phyloP scores from a whole-genome alignment of 305 asterid species.

The Plantago lanceolata region DNA sequence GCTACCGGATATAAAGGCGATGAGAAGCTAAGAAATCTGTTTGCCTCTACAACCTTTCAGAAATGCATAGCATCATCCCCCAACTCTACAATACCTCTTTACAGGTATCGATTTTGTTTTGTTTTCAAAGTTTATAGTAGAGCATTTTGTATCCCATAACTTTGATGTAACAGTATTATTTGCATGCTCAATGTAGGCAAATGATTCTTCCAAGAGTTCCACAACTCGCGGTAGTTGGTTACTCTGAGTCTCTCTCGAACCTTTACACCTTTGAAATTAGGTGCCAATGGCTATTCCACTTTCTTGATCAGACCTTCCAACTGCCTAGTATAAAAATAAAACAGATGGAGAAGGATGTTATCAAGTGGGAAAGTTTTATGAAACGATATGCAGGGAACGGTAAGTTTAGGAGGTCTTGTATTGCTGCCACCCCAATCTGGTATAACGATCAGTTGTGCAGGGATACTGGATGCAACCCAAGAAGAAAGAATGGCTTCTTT shows the following conservation, averaged over 20 bases:
- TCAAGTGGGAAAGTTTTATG: conserved; percentile 40
- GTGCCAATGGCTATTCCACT: conserved; percentile 48
- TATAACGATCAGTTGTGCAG: conserved; percentile 50
- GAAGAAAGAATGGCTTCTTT: conserved; percentile 36
- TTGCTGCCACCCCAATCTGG: conserved; percentile 44
- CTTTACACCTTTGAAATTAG: conserved; percentile 50
- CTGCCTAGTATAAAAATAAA: conserved; percentile 27
- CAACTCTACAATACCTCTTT: conserved; percentile 36
- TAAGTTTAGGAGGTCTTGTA: conserved; percentile 48
- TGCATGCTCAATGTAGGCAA: conserved; percentile 30
- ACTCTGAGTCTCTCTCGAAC: conserved; percentile 50
- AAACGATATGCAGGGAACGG: conserved; percentile 23
- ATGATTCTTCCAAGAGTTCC: conserved; percentile 59
- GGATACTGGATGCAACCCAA: conserved; percentile 48
- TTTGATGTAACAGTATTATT: not conserved
- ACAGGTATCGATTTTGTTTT: conserved; percentile 30
- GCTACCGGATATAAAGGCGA: conserved; percentile 62
- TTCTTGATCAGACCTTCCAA: conserved; percentile 43
- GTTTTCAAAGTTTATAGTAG: not conserved
- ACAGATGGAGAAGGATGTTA: conserved; percentile 45
- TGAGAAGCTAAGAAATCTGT: conserved; percentile 39
- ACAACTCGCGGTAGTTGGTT: conserved; percentile 52
- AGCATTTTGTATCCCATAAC: not conserved
- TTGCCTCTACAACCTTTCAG: conserved; percentile 37
- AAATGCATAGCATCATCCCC: conserved; percentile 40